Evolutionary conservation across 169 alveolate genomes (phyloP), one percentile per base, ranked within the genome.

Genomic region (Cryptosporidium parvum): DNA sequence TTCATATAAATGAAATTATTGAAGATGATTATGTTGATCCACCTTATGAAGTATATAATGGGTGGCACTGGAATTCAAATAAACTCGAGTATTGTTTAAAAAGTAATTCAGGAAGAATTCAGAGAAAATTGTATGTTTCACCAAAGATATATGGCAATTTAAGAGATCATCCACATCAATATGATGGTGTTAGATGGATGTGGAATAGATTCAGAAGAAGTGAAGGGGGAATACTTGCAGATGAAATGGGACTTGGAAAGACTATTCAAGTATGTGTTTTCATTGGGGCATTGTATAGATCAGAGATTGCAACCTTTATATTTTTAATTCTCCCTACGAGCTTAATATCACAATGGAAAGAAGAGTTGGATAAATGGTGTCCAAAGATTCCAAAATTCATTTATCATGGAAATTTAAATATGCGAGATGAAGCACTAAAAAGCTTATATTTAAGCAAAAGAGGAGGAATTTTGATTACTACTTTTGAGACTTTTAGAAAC

Each of bases 211-310:
- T 94, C 85, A 61, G 71, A 31, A 91, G 85, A 23, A 58, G 87
- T 31, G 94, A 91, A 44, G 94, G 94, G 85, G 97, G 94, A 1
- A 93, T 94, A 21, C 73, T 94, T 10, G 97, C 96, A 6, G 97
- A 94, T 91, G 96, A 93, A 71, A 94, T 94, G 97, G 97, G 97
- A 39, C 69, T 94, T 51, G 97, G 97, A 39, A 94, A 94, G 85
- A 94, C 96, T 14, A 80, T 94, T 16, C 86, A 93, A 87, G 91
- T 92, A 62, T 85, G 91, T 72, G 67, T 85, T 56, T 84, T 92
- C 69, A 52, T 91, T 45, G 75, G 93, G 84, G 53, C 89, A 21
- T 61, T 85, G 48, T 80, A 84, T 62, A 92, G 85, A 35, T 67
- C 86, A 33, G 65, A 91, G 23, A 86, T 93, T 16, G 72, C 92